Base-by-base conservation (phyloP, 495 filamentous ascomycete species). In the Talaromyces stipitatus region DNA sequence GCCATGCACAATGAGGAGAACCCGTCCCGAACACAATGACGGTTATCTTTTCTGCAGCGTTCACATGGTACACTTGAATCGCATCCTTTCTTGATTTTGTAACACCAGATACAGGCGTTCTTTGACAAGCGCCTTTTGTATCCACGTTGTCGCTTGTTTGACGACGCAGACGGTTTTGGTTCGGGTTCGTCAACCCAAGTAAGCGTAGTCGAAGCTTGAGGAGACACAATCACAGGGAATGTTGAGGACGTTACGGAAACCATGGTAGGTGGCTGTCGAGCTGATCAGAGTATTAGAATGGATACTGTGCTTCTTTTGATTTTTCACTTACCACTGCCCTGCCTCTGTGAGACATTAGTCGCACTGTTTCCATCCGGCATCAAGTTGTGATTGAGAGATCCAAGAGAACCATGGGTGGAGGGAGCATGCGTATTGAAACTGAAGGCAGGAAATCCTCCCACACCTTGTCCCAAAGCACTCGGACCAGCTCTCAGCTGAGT, bases 61-160 rank as follows among this genome's bases (percentile, higher is more conserved):
- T 38, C 28, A 26, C 69, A 72, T 10, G 66, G 58, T 20, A 29
- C 43, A 6, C n/a, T 22, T 2, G 61, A 33, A 3, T 50, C 60
- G 38, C 69, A 72, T 46, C 54, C 62, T 46, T 70, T 70, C 61
- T 66, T 72, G 11, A 54, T 61, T 18, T 56, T 58, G 11, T 63
- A 58, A 28, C 69, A 72, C 16, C 57, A 62, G 4, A 61, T 2
- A 57, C 69, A 72, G 20, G 46, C 47, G 12, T 51, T 30, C 52
- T 56, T 70, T 36, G 69, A 28, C 10, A 56, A 28, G 8, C 58
- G 57, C 18, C 24, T 58, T 20, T n/a, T 59, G 60, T 26, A 10
- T 63, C 48, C 23, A 55, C 63, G 33, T 60, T 22, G 55, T 53
- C 24, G 58, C 55, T 26, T 62, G 14, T 46, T 70, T 60, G 12